phyloP scores from a whole-genome alignment of 768 basidiomycete genomes.

The Boletales sp. region DNA sequence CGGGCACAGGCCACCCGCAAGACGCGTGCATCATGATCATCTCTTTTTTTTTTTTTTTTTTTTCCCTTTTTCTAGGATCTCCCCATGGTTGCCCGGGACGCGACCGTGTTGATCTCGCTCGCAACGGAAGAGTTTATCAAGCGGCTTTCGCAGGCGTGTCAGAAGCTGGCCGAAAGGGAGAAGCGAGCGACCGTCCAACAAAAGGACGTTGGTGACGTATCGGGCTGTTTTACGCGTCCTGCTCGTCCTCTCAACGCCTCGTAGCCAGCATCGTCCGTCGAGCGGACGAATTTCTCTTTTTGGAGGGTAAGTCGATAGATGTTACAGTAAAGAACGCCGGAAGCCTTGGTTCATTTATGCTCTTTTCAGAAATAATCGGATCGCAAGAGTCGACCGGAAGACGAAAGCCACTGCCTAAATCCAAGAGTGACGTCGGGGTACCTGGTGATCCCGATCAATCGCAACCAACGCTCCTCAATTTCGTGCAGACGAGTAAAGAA shows the following conservation, averaged over 20 bases:
- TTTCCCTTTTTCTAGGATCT: slow-evolving; percentile 50
- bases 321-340: not conserved
- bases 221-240: not conserved
- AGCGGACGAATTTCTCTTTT: slow-evolving; percentile 73
- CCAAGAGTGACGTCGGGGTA: slow-evolving; percentile 12
- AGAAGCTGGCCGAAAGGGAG: slow-evolving; percentile 65
- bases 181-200: slow-evolving; percentile 73
- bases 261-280: slow-evolving; percentile 60
- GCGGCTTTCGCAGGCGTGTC: slow-evolving; percentile 67
- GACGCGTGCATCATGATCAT: too few species aligned
- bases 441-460: slow-evolving; percentile 17
- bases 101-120: slow-evolving; percentile 72
- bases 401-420: slow-evolving; percentile 37
- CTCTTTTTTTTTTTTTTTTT: too few species aligned
- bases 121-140: slow-evolving; percentile 89
- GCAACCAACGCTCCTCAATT: slow-evolving; percentile 47
- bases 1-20: too few species aligned
- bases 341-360: not conserved
- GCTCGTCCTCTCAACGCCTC: not conserved
- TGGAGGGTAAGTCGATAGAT: slow-evolving; percentile 52
- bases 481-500: slow-evolving; percentile 35
- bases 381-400: slow-evolving; percentile 47
- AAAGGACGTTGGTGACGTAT: slow-evolving; percentile 67
- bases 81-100: slow-evolving; percentile 72
- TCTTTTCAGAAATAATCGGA: slow-evolving; percentile 52